phyloP scores from a whole-genome alignment of 2,329 filamentous ascomycete species.

The Colletotrichum sp. region DNA sequence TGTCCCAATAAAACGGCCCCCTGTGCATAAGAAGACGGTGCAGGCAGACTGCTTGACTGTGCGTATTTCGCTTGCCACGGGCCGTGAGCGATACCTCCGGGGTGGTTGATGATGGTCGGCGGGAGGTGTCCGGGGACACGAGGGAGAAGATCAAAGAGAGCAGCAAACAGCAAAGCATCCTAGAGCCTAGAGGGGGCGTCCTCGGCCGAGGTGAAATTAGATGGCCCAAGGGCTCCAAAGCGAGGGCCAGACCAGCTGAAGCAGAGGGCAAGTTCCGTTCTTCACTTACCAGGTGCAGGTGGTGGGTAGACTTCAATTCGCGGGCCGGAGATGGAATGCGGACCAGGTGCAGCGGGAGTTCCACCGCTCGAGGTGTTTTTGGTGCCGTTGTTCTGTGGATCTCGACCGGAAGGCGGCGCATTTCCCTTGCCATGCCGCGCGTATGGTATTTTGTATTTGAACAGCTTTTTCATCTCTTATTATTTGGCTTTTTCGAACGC shows the following conservation, averaged over 20 bases:
- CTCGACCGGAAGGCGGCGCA: background rate
- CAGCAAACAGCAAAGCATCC: background rate
- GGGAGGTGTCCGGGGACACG: background rate
- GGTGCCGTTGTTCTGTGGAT: background rate
- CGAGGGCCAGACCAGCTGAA: background rate
- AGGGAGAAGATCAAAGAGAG: background rate
- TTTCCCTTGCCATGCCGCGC: background rate
- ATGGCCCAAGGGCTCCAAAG: background rate
- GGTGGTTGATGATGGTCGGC: background rate
- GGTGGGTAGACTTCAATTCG: background rate
- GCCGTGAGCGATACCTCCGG: background rate
- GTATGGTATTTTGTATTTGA: background rate
- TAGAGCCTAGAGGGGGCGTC: background rate
- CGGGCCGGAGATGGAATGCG: background rate
- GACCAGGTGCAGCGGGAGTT: background rate
- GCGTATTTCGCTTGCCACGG: constrained; percentile 4
- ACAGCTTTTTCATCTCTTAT: background rate
- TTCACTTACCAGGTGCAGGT: background rate
- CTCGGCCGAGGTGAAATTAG: background rate
- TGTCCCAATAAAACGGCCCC: background rate
- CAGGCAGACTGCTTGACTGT: background rate
- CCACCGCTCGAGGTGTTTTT: background rate
- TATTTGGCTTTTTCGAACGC: background rate
- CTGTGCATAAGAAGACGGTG: background rate
- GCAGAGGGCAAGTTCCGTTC: background rate